A percentile compares a stretch with the other conserved stretches of the same genome.
These are phyloP conservation scores for Sparassis latifolia DNA, from an alignment of 1,284 basidiomycete genomes.

Conservation along the genomic window DNA sequence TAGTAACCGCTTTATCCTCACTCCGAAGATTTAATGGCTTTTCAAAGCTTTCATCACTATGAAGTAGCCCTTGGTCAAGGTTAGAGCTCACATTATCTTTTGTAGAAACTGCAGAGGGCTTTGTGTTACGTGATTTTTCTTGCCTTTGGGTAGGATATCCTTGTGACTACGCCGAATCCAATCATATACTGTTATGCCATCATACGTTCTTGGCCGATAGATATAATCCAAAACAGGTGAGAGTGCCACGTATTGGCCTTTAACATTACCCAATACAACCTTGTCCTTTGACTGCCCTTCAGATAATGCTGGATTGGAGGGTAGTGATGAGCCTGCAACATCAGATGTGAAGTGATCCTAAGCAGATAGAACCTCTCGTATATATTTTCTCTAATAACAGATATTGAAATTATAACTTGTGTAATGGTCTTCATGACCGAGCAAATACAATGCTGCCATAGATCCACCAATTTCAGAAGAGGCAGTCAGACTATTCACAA, in stretches of 20 bases:
- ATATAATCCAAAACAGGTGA: not conserved
- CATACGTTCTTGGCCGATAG: not conserved
- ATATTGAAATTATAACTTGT: constrained; percentile 8
- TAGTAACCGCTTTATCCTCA: too few species aligned
- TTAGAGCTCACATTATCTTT: too few species aligned
- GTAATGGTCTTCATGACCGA: constrained; percentile 11
- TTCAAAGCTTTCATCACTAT: too few species aligned
- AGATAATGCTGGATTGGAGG: too few species aligned
- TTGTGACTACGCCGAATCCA: not conserved
- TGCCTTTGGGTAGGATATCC: not conserved
- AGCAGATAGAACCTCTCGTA: not conserved
- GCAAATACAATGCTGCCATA: constrained; percentile 8
- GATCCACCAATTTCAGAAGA: constrained; percentile 10
- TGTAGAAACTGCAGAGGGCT: too few species aligned
- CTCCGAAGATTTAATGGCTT: too few species aligned
- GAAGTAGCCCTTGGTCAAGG: too few species aligned
- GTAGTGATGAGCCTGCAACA: constrained; percentile 2
- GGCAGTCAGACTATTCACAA: constrained; percentile 9
- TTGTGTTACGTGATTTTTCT: too few species aligned
- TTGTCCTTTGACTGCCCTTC: not conserved
- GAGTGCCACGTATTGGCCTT: not conserved
- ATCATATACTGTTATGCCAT: not conserved
- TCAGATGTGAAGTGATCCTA: not conserved
- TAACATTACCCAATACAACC: constrained; percentile 2
- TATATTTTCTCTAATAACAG: not conserved